Conservation (phyloP, 768 basidiomycete species). For the Inosperma sp. region DNA sequence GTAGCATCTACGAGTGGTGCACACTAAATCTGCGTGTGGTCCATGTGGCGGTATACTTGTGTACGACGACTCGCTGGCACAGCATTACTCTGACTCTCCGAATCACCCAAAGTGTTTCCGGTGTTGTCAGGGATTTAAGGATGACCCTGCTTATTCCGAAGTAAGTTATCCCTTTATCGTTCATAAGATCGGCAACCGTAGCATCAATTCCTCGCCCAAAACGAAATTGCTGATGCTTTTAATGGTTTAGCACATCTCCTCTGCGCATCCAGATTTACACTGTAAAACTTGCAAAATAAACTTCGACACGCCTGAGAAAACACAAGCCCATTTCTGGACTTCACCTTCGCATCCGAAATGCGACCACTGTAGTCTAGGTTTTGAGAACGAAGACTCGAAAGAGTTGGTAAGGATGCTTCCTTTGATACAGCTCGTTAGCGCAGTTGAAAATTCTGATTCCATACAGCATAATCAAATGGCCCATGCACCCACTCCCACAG, state of each 20-base stretch:
- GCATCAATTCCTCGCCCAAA: background rate
- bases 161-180: conserved; percentile 22
- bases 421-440: background rate
- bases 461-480: conserved; percentile 18
- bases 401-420: conserved; percentile 29
- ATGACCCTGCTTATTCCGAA: conserved; percentile 22
- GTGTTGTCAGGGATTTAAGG: conserved; percentile 34
- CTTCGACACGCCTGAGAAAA: conserved; percentile 34
- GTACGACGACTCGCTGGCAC: conserved; percentile 34
- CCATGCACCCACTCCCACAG: conserved; percentile 14
- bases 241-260: conserved; percentile 34
- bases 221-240: background rate
- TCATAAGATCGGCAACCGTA: background rate
- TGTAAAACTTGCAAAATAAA: conserved; percentile 37
- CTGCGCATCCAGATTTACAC: conserved; percentile 32
- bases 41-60: conserved; percentile 28
- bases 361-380: conserved; percentile 37
- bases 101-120: conserved; percentile 35
- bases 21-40: conserved; percentile 24
- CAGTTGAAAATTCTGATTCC: background rate
- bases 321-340: conserved; percentile 38
- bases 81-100: conserved; percentile 37
- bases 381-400: conserved; percentile 34
- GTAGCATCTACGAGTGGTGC: conserved; percentile 33
- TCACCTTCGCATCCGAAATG: conserved; percentile 46